Conservation (phyloP, 2,329 filamentous ascomycete species). For the Verruconis gallopava region DNA sequence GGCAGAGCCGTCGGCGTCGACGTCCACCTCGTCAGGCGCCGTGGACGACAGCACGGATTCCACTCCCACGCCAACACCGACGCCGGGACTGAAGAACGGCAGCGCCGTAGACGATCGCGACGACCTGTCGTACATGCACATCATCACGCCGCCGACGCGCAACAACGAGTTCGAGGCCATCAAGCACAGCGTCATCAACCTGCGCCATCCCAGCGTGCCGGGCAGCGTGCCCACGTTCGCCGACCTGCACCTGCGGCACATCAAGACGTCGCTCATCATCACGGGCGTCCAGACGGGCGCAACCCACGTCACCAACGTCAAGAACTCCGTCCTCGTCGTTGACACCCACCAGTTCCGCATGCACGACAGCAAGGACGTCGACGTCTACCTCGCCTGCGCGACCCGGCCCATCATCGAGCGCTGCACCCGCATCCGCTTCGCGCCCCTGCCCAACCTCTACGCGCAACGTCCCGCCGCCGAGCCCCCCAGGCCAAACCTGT, state of each 20-base stretch:
- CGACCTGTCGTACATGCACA: not conserved
- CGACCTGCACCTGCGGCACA: conserved; percentile 54
- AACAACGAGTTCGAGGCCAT: conserved; percentile 13
- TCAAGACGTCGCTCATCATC: conserved; percentile 59
- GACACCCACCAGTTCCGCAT: conserved; percentile 76
- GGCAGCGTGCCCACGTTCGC: conserved; percentile 40
- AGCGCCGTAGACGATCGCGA: conserved; percentile 42
- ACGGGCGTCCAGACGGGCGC: conserved; percentile 69
- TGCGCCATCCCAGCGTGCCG: not conserved
- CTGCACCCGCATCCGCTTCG: conserved; percentile 66
- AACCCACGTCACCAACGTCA: conserved; percentile 66
- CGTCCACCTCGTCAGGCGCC: not conserved
- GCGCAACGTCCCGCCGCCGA: conserved; percentile 38
- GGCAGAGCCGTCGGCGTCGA: not conserved
- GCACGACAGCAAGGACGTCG: conserved; percentile 70
- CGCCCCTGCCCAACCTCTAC: conserved; percentile 56
- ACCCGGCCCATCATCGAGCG: conserved; percentile 92
- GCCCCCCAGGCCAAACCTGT: conserved; percentile 26
- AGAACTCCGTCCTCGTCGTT: conserved; percentile 59
- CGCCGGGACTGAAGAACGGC: conserved; percentile 8
- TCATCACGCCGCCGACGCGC: conserved; percentile 43
- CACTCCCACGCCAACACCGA: not conserved
- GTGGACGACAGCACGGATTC: not conserved
- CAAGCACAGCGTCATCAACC: conserved; percentile 3
- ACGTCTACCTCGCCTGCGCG: conserved; percentile 69